Evolutionary conservation across 2,329 filamentous ascomycete species (phyloP), one percentile per base, ranked within the genome.

Genomic region (Aspergillus tubingensis): DNA sequence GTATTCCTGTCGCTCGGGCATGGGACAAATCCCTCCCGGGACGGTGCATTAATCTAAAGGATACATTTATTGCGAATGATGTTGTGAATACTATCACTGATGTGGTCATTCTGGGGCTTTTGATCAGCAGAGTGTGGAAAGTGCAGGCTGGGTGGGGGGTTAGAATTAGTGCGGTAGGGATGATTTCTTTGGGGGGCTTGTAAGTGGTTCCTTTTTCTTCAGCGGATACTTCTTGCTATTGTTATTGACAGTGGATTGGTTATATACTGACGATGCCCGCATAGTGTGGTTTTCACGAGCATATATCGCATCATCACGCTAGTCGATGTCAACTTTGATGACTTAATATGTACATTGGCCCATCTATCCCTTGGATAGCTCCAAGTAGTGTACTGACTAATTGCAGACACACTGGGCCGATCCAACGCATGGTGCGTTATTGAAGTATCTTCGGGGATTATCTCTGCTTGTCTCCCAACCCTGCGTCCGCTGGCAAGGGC

Each of bases 51-150:
- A 74, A 82, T 67, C 77, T 82, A 23, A 79, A 82, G 47, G 80
- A 72, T 5, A 80, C 79, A 0, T 85, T 83, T 75, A 80, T 83
- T 32, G 77, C 79, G 48, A 84, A 83, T 58, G 81, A 79, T 1
- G 73, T 78, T 0, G 77, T 80, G 25, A 73, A 72, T 41, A 62
- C 72, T 11, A n/a, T 67, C 6, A 70, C 62, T 2, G 68, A 74
- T 51, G 53, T 72, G 7, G 55, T 60, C 8, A 69, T 73, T 27
- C 38, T 36, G 30, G 30, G 11, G 4, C 30, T 36, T 5, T 13
- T 36, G 30, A 36, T 36, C 11, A 5, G 4, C 4, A 36, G 30
- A 36, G 30, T 36, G 2, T 36, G 30, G 30, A 36, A 32, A 36
- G 30, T 36, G 30, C 30, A 36, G 30, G 30, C 30, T 5, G 11